These are phyloP conservation scores for Euryodendron excelsum DNA, from an alignment of 148 eudicot genomes.

Conservation along the genomic window DNA sequence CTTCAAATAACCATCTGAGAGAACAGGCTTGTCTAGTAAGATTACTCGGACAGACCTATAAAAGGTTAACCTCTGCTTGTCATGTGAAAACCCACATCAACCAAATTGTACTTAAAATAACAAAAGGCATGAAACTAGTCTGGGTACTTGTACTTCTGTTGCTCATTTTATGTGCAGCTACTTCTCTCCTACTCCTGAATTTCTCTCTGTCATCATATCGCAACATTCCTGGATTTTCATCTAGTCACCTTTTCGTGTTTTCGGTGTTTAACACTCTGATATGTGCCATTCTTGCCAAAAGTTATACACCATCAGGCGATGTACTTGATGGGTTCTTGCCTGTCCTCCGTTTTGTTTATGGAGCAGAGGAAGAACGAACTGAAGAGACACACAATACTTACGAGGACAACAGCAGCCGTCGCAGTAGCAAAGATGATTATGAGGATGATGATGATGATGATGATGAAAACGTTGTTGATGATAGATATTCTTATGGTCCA, in stretches of 20 bases:
- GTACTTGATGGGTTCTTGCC: constrained; percentile 17
- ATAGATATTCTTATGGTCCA: constrained; percentile 23
- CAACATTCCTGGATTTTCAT: constrained; percentile 5
- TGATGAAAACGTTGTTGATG: constrained; percentile 11
- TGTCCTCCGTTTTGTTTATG: too few species aligned
- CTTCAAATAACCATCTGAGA: background rate
- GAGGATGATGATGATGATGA: background rate
- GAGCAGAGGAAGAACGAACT: constrained; percentile 14
- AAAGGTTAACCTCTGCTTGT: background rate
- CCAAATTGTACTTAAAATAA: background rate
- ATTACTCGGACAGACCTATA: background rate
- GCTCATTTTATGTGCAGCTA: constrained; percentile 20
- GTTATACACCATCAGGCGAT: constrained; percentile 14
- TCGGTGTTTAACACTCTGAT: constrained; percentile 25
- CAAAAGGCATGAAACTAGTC: constrained; percentile 23
- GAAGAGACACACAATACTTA: background rate
- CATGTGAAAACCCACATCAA: background rate
- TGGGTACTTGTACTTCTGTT: background rate
- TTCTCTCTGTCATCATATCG: constrained; percentile 7
- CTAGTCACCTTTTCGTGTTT: constrained; percentile 24
- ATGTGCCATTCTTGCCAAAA: constrained; percentile 26
- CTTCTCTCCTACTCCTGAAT: constrained; percentile 10
- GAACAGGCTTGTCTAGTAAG: background rate
- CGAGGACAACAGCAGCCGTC: too few species aligned
- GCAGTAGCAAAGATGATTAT: too few species aligned